Evolutionary conservation across 306 rosid genomes (phyloP), one percentile per base, ranked within the genome.

Genomic region (Prunus padus): DNA sequence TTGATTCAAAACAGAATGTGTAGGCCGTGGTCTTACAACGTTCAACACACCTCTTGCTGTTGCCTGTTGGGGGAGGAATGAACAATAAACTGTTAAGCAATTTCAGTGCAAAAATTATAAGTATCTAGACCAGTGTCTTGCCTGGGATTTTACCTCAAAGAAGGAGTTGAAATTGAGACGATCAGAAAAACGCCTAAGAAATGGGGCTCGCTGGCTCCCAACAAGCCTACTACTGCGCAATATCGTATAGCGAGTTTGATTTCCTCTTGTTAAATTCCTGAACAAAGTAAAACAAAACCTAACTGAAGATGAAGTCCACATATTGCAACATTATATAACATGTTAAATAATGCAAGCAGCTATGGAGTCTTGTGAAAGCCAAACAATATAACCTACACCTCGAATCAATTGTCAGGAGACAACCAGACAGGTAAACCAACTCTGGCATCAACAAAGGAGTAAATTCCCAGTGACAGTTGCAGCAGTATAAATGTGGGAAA

Each of bases 221-320:
- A 93, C 97, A 76, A 95, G 97, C 87, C 98, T 91, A 83, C 97
- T 92, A 78, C 98, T 95, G 61, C 96, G 92, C 84, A 95, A 80
- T 84, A 95, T 95, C 4, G 98, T 92, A 95, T 59, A 92, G 76
- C 65, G 98, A 95, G 85, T 95, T 95, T 37, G 98, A 95, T 84
- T 95, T 95, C n/a, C n/a, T n/a, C 92, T 95, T 95, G 87, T 90
- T 95, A 86, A 95, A 92, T 84, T 90, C 97, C 98, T 92, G 80
- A 72, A 52, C 78, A 30, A 80, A 62, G 16, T 60, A 74, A n/a
- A 71, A 68, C 64, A 68, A 61, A 70, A 61, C 9, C 11, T 37
- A 18, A 1, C 14, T 50, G 26, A 25, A 25, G 15, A 15, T 64
- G 74, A 37, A 71, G n/a, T 67, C 67, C 65, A 40, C 19, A 57